Evolutionary conservation across 2,329 filamentous ascomycete species (phyloP).

Genomic region (Pseudocercospora vitis): DNA sequence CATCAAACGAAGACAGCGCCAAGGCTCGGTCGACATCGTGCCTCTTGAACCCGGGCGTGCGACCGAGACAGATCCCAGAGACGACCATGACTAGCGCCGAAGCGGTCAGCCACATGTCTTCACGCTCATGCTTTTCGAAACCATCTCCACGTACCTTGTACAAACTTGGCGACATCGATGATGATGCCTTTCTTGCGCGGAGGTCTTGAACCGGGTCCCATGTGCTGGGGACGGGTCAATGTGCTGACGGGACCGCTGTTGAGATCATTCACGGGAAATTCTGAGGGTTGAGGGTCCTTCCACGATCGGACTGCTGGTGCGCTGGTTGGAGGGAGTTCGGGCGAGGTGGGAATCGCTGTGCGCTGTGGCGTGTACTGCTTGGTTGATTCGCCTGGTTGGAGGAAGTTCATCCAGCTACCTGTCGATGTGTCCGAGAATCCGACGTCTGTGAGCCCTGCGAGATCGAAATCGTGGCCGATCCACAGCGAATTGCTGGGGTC

Average conservation of each 20-base stretch:
- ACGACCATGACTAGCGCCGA: constrained; percentile 38
- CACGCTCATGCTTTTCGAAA: background rate
- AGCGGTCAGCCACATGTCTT: constrained; percentile 7
- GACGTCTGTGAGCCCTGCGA: constrained; percentile 21
- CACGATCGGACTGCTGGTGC: constrained; percentile 1
- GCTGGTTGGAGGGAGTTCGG: background rate
- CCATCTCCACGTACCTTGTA: constrained; percentile 50
- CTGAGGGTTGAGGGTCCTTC: background rate
- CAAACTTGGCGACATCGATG: constrained; percentile 46
- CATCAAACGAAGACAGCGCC: constrained; percentile 30
- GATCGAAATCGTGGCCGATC: constrained; percentile 12
- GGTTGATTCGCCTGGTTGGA: constrained; percentile 23
- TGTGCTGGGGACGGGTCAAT: background rate
- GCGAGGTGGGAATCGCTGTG: background rate
- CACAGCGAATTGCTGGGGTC: background rate
- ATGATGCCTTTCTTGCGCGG: constrained; percentile 40
- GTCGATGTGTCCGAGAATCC: constrained; percentile 28
- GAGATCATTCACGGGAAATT: constrained; percentile 7
- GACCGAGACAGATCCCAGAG: constrained; percentile 45
- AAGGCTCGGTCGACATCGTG: constrained; percentile 47
- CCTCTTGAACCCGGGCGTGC: constrained; percentile 46
- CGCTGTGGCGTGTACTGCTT: too few species aligned
- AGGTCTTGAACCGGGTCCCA: background rate
- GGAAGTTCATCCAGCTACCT: constrained; percentile 34
- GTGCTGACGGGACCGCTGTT: background rate